These are phyloP conservation scores for Solanum paucissectum DNA, from an alignment of 257 asterid genomes.

Conservation along the genomic window DNA sequence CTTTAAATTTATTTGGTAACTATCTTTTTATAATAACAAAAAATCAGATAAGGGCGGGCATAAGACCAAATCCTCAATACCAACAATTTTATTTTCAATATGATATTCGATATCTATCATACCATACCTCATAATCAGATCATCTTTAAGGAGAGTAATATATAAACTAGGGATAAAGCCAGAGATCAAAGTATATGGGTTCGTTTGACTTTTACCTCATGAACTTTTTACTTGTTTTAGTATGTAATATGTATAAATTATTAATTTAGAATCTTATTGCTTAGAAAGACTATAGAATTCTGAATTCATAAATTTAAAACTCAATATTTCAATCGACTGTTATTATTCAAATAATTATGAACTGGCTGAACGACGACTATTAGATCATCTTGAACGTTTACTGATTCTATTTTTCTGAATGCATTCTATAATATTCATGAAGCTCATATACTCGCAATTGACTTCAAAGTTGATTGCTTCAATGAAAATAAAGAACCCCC, in stretches of 20 bases:
- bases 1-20: neutral
- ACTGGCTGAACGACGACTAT: neutral
- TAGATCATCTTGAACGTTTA: neutral
- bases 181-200: neutral
- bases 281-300: neutral
- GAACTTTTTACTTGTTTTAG: neutral
- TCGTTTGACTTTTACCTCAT: neutral
- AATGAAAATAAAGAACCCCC: too few relatives aligned
- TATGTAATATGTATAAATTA: neutral
- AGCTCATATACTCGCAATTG: neutral
- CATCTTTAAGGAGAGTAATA: neutral
- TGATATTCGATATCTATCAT: neutral
- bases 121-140: neutral
- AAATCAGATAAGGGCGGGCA: neutral
- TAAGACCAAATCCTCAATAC: neutral
- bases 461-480: neutral
- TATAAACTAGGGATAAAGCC: neutral
- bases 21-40: neutral
- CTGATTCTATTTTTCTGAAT: too few relatives aligned
- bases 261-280: neutral
- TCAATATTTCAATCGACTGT: too few relatives aligned
- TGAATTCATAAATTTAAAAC: neutral
- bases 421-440: neutral
- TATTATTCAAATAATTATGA: too few relatives aligned
- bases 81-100: neutral